A percentile compares a stretch with the other conserved stretches of the same genome.
Evolutionary conservation across 1,139 yeast genomes (phyloP).

Genomic region (Pneumocystis canis): DNA sequence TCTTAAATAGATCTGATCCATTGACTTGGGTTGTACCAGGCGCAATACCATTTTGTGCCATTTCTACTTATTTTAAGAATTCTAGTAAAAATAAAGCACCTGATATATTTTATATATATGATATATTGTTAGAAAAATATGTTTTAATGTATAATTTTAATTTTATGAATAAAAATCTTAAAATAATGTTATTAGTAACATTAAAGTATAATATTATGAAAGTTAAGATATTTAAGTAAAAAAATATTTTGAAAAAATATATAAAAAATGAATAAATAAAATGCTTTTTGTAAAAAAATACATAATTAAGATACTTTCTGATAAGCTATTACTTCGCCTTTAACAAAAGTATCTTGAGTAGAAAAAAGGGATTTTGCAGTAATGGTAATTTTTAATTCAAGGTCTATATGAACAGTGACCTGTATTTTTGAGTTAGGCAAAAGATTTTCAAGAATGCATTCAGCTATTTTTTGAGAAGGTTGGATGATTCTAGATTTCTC

Average conservation of each 20-base stretch:
- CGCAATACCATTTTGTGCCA: not conserved
- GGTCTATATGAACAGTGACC: constrained; percentile 68
- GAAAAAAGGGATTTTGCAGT: constrained; percentile 54
- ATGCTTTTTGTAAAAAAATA: not conserved
- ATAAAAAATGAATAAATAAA: not conserved
- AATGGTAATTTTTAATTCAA: constrained; percentile 67
- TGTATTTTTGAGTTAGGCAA: constrained; percentile 55
- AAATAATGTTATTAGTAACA: no score
- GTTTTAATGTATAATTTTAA: not conserved
- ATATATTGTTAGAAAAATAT: not conserved
- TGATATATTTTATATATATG: not conserved
- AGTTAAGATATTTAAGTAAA: no score
- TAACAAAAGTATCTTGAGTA: not conserved
- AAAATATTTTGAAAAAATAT: not conserved
- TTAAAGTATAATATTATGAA: no score
- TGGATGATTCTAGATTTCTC: constrained; percentile 56
- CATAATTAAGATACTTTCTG: not conserved
- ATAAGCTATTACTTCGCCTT: not conserved
- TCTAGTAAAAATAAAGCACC: not conserved
- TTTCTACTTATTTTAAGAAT: not conserved
- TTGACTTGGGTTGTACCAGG: not conserved
- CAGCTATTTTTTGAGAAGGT: constrained; percentile 51
- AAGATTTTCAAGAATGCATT: constrained; percentile 57
- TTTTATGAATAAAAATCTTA: not conserved
- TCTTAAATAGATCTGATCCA: not conserved